Conservation (phyloP, 78 protist species). For the Planoprotostelium fungivorum region DNA sequence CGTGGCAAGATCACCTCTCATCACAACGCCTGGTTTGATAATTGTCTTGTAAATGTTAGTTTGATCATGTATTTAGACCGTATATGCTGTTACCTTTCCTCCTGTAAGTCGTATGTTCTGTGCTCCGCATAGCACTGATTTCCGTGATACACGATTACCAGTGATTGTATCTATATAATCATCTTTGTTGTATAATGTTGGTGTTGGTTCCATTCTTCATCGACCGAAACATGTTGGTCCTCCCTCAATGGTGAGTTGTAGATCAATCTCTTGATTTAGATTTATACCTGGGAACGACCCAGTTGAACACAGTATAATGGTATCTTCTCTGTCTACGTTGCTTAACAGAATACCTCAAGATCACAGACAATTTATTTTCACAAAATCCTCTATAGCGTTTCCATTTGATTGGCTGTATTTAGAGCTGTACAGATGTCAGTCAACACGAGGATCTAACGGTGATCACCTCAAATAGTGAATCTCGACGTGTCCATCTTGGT, state of each 20-base stretch:
- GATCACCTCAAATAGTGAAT: background rate
- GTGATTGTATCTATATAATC: background rate
- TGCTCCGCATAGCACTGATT: background rate
- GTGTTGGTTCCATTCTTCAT: background rate
- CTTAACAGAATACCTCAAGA: no score
- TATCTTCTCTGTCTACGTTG: no score
- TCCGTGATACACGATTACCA: background rate
- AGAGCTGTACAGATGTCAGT: no score
- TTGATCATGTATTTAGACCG: background rate
- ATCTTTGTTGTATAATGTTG: background rate
- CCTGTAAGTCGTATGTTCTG: background rate
- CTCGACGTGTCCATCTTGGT: background rate
- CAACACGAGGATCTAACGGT: background rate
- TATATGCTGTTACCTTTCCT: background rate
- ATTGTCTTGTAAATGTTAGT: background rate
- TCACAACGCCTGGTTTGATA: background rate
- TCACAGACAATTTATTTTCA: no score
- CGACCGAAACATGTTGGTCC: no score
- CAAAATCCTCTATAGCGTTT: no score
- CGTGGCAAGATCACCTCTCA: constrained; percentile 4
- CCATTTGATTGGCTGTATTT: no score
- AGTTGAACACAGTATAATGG: no score
- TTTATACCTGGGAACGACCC: no score
- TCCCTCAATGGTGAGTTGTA: no score
- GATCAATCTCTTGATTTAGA: no score